Evolutionary conservation across 352 stramenopile genomes (phyloP), one percentile per base, ranked within the genome.

Genomic region (Globisporangium camurandrum): DNA sequence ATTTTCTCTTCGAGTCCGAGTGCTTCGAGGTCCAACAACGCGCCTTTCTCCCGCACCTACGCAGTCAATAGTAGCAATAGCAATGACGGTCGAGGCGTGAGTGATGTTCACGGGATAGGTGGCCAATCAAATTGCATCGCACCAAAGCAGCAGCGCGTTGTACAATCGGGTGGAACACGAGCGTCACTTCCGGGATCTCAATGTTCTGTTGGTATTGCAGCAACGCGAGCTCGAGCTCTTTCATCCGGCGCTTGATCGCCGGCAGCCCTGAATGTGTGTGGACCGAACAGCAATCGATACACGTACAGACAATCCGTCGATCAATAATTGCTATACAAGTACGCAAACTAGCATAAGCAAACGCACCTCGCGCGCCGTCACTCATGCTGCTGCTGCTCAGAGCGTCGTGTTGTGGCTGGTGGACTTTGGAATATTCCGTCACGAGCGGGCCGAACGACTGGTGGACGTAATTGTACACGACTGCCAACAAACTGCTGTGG

Each of bases 141-240:
- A 70, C 78, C 44, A 84, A 26, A 33, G 78, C 67, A 1, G 80
- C 85, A 12, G 89, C 89, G 34, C 75, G 73, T 52, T 88, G 75
- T 36, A 98, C 90, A 24, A 86, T 66, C 2, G 86, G 78, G 46
- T 97, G 89, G 46, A 95, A 91, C 23, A 85, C 66, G 20, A 98
- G 59, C 40, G 84, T 85, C 40, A 98, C 88, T 43, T 95, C 86
- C 1, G 93, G 93, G 49, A 98, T 98, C 57, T 97, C 88, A 53
- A 97, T 85, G 51, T 96, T 95, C 53, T 97, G 88, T 60, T 98
- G 87, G 64, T 95, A 98, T 51, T 97, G 88, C 30, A 96, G 68
- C 54, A 98, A 61, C 10, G 93, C 92, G 19, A 97, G 67, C 54
- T 98, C 93, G 20, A 98, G 72, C 59, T 98, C 93, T 48, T 95